Evolutionary conservation across 2,329 filamentous ascomycete species (phyloP).

Genomic region (Penicillium polonicum): DNA sequence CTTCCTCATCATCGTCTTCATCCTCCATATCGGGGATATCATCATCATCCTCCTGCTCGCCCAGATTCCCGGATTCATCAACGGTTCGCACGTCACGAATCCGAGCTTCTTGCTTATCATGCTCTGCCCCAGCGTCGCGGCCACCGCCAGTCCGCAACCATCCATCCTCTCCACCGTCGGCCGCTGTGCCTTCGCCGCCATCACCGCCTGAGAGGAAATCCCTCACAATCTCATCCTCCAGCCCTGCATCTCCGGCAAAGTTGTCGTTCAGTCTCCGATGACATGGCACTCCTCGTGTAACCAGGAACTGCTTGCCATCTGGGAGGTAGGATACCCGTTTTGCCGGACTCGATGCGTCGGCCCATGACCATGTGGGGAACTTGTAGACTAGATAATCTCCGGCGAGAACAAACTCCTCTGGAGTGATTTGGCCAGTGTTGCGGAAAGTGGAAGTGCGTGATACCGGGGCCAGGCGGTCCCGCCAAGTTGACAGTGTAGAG

Average conservation of each 20-base stretch:
- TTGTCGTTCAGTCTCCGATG: conserved; percentile 87
- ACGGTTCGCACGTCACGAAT: conserved; percentile 81
- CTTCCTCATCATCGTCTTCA: conserved; percentile 88
- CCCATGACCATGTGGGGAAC: conserved; percentile 98
- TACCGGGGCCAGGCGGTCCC: conserved; percentile 87
- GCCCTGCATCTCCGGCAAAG: conserved; percentile 83
- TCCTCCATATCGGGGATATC: conserved; percentile 99
- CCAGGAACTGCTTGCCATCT: conserved; percentile 87
- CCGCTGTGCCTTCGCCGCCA: conserved; percentile 52
- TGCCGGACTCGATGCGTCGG: conserved; percentile 76
- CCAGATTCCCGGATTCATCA: conserved; percentile 83
- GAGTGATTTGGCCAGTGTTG: conserved; percentile 89
- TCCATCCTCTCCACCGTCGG: conserved; percentile 82
- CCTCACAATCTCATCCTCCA: conserved; percentile 80
- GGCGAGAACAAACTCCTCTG: conserved; percentile 91
- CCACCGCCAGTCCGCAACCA: conserved; percentile 87
- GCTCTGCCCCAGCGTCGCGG: conserved; percentile 42
- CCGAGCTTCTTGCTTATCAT: conserved; percentile 70
- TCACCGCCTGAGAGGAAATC: conserved; percentile 64
- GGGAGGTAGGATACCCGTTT: conserved; percentile 82
- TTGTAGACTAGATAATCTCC: conserved; percentile 99
- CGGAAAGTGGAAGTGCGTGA: conserved; percentile 91
- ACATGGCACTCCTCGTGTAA: conserved; percentile 92
- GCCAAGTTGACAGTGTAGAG: conserved; percentile 86
- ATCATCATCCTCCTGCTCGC: conserved; percentile 63